Base-by-base conservation (phyloP, 139 green algal genomes). In the Micractinium sp. region DNA sequence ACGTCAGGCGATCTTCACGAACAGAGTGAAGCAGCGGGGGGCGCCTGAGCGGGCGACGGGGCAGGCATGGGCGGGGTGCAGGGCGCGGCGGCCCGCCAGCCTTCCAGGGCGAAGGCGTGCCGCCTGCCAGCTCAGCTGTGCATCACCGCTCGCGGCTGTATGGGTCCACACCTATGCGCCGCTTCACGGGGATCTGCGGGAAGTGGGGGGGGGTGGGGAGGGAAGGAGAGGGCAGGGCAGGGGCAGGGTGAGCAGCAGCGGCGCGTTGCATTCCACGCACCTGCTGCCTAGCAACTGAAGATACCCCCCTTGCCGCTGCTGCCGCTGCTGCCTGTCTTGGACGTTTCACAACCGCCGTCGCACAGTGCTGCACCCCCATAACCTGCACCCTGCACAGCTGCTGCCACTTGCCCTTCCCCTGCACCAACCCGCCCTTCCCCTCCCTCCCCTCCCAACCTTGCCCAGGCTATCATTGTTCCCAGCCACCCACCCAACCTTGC, bases 131-230 rank as follows among this genome's bases (percentile, higher is more conserved):
- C 36, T 39, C 38, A 33, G 39, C 39, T 4, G 2, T 14, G 31
- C 35, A 67, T 14, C 63, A 38, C 73, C 83, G 73, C 39, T 80
- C 67, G 0, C 83, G 39, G 29, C 35, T 33, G 29, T 87, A 88
- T 0, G 85, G 71, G 85, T 88, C 31, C 0, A 82, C 71, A 0
- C 85, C 69, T 4, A 82, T 35, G 16, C 41, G 29, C 23, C 85
- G 85, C 85, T 74, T 88, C 4, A 88, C 85, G 16, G 85, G 85
- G 2, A 88, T 47, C 85, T 87, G 83, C 83, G 77, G 20, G 3
- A 4, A 9, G 0, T 39, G 77, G 15, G 25, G 74, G n/a, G n/a
- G n/a, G n/a, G n/a, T n/a, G n/a, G n/a, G n/a, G n/a, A 27, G 23
- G 2, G 35, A 35, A 19, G 23, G n/a, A 12, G 15, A 56, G 36